Base-by-base conservation (phyloP, 345 rosid genomes). In the Diplotaxis tenuifolia region DNA sequence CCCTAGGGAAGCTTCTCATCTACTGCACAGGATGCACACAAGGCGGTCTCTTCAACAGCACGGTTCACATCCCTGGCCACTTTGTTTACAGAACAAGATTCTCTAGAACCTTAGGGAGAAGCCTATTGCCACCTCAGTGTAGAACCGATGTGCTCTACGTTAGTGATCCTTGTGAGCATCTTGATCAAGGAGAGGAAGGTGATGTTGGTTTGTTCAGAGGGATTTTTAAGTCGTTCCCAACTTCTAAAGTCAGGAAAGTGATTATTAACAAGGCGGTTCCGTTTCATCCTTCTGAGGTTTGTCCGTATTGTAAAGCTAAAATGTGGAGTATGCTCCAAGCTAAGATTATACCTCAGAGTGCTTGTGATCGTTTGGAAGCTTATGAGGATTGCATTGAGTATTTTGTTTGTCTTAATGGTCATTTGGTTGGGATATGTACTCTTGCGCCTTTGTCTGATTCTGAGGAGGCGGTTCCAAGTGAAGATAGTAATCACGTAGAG, bases 131-230 rank as follows among this genome's bases (percentile, higher is more conserved):
- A 72, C 96, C 98, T 59, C 99, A 86, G 23, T 95, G 99, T 83
- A 84, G 92, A 79, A 84, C 90, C 6, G 99, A 95, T 72, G 84
- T 95, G 36, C 81, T 95, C 45, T 92, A 95, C 50, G 98, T 95
- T 2, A 92, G 96, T 54, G 99, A 95, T 83, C 97, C 99, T 20
- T 95, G 99, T 25, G 99, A 95, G 75, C 99, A 95, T 84, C 92
- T 92, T 60, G 98, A 92, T 77, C 98, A 90, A 82, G 97, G 99
- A 68, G 98, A 95, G 65, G 99, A 95, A 65, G 99, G 98, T 1
- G 99, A 95, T 22, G 83, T 95, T 18, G 99, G 98, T 31, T 90
- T 95, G 78, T 95, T 95, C 75, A 89, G 98, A 5, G 99, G 99
- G 63, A 80, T 95, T 69, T 90, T 95, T 81, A 95, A 90, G 84